A percentile compares a stretch with the other conserved stretches of the same genome.
Conservation (phyloP, 495 filamentous ascomycete species). For the Hyaloscypha bicolor region DNA sequence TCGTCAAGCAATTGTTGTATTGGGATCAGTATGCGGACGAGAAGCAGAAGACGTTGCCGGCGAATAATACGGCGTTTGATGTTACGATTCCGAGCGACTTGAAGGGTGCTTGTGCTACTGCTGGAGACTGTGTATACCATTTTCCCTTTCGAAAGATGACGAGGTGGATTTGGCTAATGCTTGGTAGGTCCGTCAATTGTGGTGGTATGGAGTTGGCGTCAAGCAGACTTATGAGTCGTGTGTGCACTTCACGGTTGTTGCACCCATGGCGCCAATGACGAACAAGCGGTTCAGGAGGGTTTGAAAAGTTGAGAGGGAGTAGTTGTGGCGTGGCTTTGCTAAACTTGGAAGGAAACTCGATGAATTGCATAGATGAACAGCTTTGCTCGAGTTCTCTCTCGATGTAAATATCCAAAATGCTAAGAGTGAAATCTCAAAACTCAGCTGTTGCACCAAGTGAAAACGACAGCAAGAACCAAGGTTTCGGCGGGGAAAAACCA, state of each 20-base stretch:
- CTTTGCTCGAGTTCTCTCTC: neutral
- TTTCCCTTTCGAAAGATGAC: neutral
- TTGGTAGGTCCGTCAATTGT: conserved; percentile 57
- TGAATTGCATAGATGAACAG: neutral
- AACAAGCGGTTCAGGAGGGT: conserved; percentile 1
- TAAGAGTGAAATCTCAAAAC: too few species aligned
- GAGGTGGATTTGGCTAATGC: neutral
- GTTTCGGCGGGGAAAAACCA: too few species aligned
- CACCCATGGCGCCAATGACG: neutral
- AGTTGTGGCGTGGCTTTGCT: too few species aligned
- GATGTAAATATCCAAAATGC: neutral
- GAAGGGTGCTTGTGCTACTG: conserved; percentile 55
- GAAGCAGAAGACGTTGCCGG: conserved; percentile 45
- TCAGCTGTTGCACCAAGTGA: too few species aligned
- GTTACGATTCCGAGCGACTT: conserved; percentile 64
- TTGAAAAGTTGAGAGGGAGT: neutral
- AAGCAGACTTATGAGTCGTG: conserved; percentile 77
- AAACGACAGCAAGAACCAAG: too few species aligned
- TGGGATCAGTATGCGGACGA: conserved; percentile 60
- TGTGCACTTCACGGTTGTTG: conserved; percentile 63
- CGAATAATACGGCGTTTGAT: conserved; percentile 63
- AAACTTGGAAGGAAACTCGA: neutral
- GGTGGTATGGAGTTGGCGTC: conserved; percentile 66
- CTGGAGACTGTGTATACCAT: conserved; percentile 59
- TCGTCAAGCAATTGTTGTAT: conserved; percentile 53